These are phyloP conservation scores for Erythrophleum fordii DNA, from an alignment of 306 rosid genomes.

Conservation along the genomic window DNA sequence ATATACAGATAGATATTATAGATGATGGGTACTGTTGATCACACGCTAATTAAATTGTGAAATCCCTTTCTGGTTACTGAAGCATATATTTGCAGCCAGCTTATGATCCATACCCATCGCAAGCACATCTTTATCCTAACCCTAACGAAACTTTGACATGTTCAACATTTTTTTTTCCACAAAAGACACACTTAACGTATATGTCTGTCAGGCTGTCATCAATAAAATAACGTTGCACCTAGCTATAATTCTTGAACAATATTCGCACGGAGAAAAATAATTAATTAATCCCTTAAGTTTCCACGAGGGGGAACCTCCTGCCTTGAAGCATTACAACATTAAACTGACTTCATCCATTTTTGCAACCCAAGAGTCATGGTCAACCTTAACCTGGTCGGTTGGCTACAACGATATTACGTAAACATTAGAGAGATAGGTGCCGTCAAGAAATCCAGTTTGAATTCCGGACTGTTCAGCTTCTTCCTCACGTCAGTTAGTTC, in stretches of 20 bases:
- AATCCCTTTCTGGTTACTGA: not conserved
- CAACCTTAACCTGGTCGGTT: constrained; percentile 20
- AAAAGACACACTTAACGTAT: constrained; percentile 12
- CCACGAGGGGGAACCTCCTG: constrained; percentile 32
- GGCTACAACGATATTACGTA: constrained; percentile 14
- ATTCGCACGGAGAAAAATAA: not conserved
- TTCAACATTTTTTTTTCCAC: not conserved
- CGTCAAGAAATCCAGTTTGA: constrained; percentile 36
- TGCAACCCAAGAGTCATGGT: constrained; percentile 30
- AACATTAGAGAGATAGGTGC: not conserved
- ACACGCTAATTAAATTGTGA: not conserved
- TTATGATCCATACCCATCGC: not conserved
- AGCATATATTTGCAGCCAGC: constrained; percentile 7
- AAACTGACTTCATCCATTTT: constrained; percentile 22
- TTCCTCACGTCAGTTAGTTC: not conserved
- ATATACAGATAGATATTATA: constrained; percentile 7
- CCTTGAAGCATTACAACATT: constrained; percentile 39
- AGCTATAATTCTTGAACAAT: not conserved
- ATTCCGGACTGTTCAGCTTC: constrained; percentile 23
- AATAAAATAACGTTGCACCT: not conserved
- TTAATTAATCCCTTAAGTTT: not conserved
- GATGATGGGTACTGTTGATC: not conserved
- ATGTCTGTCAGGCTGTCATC: not conserved
- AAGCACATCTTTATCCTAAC: not conserved
- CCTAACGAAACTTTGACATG: not conserved